These are phyloP conservation scores for Apiotrichum montevideense DNA, from an alignment of 1,284 basidiomycete species.

Conservation along the genomic window DNA sequence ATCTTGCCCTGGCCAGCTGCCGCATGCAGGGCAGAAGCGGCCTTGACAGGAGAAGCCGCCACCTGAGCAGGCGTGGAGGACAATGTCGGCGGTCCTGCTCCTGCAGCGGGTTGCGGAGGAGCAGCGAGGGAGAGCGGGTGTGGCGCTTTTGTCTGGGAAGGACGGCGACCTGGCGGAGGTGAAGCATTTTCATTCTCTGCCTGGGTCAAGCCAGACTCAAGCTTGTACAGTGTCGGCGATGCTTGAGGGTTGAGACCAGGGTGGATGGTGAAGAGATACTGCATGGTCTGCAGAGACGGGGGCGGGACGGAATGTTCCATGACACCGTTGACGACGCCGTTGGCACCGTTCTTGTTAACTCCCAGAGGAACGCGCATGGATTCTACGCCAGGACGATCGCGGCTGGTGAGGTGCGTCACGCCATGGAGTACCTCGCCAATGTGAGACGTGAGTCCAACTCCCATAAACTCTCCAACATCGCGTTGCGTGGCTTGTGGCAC, in stretches of 20 bases:
- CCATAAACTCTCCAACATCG: slow-evolving; percentile 43
- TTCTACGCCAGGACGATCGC: slow-evolving; percentile 30
- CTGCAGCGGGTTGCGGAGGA: not conserved
- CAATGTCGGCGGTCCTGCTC: not conserved
- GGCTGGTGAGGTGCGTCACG: slow-evolving; percentile 30
- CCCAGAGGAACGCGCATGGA: slow-evolving; percentile 30
- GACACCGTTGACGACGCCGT: not conserved
- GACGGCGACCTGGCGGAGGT: not conserved
- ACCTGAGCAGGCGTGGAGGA: not conserved
- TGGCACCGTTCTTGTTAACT: slow-evolving; percentile 2
- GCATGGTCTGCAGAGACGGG: slow-evolving; percentile 29
- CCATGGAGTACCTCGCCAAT: slow-evolving; percentile 34
- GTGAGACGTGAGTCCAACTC: slow-evolving; percentile 39
- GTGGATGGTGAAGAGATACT: slow-evolving; percentile 34
- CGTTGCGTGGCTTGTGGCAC: slow-evolving; percentile 21
- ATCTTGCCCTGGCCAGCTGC: slow-evolving; percentile 27
- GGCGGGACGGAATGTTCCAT: slow-evolving; percentile 11
- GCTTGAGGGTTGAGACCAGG: slow-evolving; percentile 35
- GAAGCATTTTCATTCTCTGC: slow-evolving; percentile 22
- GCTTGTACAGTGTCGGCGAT: slow-evolving; percentile 38
- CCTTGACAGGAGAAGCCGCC: slow-evolving; percentile 19
- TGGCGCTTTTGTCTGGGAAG: not conserved
- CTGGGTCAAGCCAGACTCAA: slow-evolving; percentile 26
- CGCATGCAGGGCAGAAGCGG: slow-evolving; percentile 30
- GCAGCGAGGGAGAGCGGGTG: not conserved